phyloP scores from a whole-genome alignment of 1,284 basidiomycete genomes.

The Ustilago nuda region DNA sequence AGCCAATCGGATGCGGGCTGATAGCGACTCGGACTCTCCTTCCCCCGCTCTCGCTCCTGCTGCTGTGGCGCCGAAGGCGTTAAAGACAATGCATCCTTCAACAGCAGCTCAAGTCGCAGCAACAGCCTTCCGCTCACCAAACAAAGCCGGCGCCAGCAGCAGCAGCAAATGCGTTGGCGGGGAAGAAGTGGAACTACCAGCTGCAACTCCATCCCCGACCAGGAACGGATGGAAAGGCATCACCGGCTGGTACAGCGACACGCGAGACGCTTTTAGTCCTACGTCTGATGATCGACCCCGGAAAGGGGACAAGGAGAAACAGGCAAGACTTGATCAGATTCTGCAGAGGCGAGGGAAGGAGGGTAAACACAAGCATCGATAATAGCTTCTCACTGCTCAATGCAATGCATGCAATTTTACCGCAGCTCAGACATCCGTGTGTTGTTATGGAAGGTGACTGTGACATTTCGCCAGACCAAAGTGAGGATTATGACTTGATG shows the following conservation, averaged over 20 bases:
- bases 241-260: constrained; percentile 21
- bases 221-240: constrained; percentile 29
- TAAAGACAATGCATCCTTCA: not conserved
- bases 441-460: not conserved
- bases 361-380: not conserved
- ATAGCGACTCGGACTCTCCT: not conserved
- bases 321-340: not conserved
- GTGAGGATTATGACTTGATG: not conserved
- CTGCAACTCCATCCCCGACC: constrained; percentile 16
- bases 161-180: not conserved
- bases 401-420: not conserved
- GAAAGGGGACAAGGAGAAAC: not conserved
- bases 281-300: constrained; percentile 5
- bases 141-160: not conserved
- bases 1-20: not conserved
- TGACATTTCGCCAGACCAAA: not conserved
- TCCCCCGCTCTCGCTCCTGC: not conserved
- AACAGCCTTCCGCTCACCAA: not conserved
- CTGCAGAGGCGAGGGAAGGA: not conserved
- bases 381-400: not conserved
- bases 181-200: not conserved
- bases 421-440: not conserved
- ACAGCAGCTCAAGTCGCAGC: constrained; percentile 1
- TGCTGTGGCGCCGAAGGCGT: not conserved
- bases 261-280: constrained; percentile 22